phyloP scores from a whole-genome alignment of 176 grass and related monocot species.

The Chloris gayana region DNA sequence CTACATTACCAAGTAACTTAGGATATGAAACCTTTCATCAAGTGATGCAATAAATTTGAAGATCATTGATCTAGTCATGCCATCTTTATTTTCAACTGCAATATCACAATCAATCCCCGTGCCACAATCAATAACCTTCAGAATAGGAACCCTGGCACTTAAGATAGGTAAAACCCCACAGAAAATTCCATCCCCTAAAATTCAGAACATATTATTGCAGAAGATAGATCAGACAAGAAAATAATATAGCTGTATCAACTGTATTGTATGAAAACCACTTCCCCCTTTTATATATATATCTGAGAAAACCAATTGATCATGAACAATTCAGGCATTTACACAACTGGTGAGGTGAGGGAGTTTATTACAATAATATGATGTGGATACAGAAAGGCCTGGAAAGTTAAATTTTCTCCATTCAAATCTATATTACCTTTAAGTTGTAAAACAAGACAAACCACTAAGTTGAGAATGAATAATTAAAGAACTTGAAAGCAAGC shows the following conservation, averaged over 20 bases:
- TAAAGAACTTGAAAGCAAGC: neutral
- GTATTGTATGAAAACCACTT: neutral
- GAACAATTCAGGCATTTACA: neutral
- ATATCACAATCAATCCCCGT: constrained; percentile 83
- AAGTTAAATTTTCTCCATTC: neutral
- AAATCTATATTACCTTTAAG: neutral
- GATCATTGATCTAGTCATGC: constrained; percentile 78
- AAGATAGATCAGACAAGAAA: constrained; percentile 22
- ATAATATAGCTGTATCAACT: neutral
- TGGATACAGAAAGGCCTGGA: neutral
- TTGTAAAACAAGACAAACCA: neutral
- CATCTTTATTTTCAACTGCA: constrained; percentile 93
- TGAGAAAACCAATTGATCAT: neutral
- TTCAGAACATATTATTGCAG: neutral
- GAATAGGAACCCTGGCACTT: constrained; percentile 76
- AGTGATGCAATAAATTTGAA: constrained; percentile 68
- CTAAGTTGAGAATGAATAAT: neutral
- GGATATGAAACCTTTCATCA: constrained; percentile 88
- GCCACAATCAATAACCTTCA: constrained; percentile 73
- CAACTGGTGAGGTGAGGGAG: neutral
- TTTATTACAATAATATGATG: neutral
- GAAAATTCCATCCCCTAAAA: constrained; percentile 58
- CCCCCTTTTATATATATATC: neutral
- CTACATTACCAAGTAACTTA: constrained; percentile 77
- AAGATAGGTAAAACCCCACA: constrained; percentile 71